Evolutionary conservation across 495 filamentous ascomycete species (phyloP).

Genomic region (Xanthoparmelia taractica): DNA sequence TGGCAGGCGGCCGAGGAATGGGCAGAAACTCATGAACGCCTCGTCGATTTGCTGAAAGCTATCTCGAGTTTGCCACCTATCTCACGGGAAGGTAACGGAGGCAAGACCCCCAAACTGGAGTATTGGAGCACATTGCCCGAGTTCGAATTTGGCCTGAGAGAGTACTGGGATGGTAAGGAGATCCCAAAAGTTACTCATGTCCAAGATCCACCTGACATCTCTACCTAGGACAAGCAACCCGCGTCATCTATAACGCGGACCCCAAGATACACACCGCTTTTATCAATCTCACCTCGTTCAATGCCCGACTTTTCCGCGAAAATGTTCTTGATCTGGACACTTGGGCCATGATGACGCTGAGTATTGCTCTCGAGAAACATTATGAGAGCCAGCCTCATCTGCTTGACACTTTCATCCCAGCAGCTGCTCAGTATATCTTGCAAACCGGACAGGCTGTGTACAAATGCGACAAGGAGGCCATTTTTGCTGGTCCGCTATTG

Average conservation of each 20-base stretch:
- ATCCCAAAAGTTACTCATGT: background rate
- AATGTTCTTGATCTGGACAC: background rate
- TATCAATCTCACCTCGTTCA: constrained; percentile 1
- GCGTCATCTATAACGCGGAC: background rate
- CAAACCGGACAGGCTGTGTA: background rate
- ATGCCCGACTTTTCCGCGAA: background rate
- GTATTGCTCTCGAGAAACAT: background rate
- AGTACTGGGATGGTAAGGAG: background rate
- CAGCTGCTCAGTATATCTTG: background rate
- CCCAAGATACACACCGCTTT: background rate
- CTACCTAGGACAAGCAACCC: background rate
- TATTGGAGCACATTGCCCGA: background rate
- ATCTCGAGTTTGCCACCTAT: background rate
- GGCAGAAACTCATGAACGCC: background rate
- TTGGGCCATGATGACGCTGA: background rate
- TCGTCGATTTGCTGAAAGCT: background rate
- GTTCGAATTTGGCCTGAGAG: background rate
- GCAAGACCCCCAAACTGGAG: background rate
- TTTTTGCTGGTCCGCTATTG: background rate
- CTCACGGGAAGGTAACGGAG: background rate
- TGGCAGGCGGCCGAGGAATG: background rate
- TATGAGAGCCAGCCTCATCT: background rate
- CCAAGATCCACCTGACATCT: background rate
- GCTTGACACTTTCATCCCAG: background rate
- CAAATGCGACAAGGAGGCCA: background rate